phyloP scores from a whole-genome alignment of 108 stramenopile species.

The Fragilariopsis cylindrus region DNA sequence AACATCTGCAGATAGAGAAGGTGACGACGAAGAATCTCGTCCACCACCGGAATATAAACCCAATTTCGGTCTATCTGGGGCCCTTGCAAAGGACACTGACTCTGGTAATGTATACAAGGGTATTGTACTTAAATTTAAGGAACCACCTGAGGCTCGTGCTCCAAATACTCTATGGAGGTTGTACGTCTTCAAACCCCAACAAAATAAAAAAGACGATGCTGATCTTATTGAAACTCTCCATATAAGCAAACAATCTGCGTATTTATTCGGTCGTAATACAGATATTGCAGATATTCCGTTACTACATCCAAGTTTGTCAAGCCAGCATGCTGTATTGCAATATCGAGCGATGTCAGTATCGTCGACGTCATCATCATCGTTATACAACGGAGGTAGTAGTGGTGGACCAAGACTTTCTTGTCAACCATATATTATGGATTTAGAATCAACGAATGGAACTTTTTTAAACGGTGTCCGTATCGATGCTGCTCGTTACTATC shows the following conservation, averaged over 20 bases:
- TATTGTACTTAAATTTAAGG: conserved; percentile 90
- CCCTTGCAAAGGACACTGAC: conserved; percentile 84
- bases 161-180: conserved; percentile 94
- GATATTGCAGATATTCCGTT: conserved; percentile 89
- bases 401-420: conserved; percentile 45
- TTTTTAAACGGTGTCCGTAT: conserved; percentile 90
- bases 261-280: conserved; percentile 89
- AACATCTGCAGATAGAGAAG: not conserved
- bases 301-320: conserved; percentile 81
- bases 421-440: conserved; percentile 96
- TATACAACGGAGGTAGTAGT: no score
- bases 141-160: conserved; percentile 91
- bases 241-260: conserved; percentile 88
- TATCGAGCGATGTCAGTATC: conserved; percentile 70
- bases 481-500: conserved; percentile 93
- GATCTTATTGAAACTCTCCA: conserved; percentile 75
- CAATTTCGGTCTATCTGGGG: conserved; percentile 95
- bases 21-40: conserved; percentile 25
- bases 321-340: conserved; percentile 98
- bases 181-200: conserved; percentile 82
- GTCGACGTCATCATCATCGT: not conserved
- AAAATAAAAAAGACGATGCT: not conserved
- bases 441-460: conserved; percentile 96
- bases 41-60: conserved; percentile 61
- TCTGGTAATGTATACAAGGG: conserved; percentile 91